These are phyloP conservation scores for Nowakowskiella sp. DNA, from an alignment of 192 early-diverging fungal genomes.

Conservation along the genomic window DNA sequence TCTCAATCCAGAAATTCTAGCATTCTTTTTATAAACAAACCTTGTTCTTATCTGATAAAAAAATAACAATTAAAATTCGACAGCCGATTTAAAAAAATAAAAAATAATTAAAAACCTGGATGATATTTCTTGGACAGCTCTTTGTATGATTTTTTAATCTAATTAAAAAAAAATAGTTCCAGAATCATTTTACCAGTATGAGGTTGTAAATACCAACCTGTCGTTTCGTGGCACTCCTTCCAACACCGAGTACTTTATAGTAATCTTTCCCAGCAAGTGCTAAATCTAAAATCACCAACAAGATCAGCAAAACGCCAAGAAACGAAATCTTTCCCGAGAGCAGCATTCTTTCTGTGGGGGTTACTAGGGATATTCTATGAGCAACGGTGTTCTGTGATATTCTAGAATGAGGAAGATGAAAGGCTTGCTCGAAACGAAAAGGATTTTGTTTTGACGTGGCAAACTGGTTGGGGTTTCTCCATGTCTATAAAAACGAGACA, in stretches of 20 bases:
- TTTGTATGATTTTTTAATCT: slow-evolving; percentile 95
- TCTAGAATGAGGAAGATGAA: too few species aligned
- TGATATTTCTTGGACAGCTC: slow-evolving; percentile 74
- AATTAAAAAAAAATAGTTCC: slow-evolving; percentile 16
- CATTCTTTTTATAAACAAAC: too few species aligned
- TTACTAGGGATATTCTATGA: too few species aligned
- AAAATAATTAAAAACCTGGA: slow-evolving; percentile 8
- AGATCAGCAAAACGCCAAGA: slow-evolving; percentile 13
- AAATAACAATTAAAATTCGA: slow-evolving; percentile 1
- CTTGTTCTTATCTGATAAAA: slow-evolving; percentile 42
- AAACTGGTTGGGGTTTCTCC: too few species aligned
- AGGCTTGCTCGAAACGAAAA: too few species aligned
- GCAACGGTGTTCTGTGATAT: too few species aligned
- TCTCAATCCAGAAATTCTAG: slow-evolving; percentile 88
- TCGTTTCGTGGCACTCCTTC: slow-evolving; percentile 58
- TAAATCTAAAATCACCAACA: slow-evolving; percentile 23
- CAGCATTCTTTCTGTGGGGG: too few species aligned
- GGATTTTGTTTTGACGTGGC: too few species aligned
- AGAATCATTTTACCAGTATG: background rate
- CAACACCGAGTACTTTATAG: slow-evolving; percentile 80
- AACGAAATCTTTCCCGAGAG: background rate
- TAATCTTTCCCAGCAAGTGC: slow-evolving; percentile 56
- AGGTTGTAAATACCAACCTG: background rate
- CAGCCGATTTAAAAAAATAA: too few species aligned
- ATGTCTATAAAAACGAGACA: too few species aligned